Evolutionary conservation across 1,284 basidiomycete genomes (phyloP).

Genomic region (Heterobasidion parviporum): DNA sequence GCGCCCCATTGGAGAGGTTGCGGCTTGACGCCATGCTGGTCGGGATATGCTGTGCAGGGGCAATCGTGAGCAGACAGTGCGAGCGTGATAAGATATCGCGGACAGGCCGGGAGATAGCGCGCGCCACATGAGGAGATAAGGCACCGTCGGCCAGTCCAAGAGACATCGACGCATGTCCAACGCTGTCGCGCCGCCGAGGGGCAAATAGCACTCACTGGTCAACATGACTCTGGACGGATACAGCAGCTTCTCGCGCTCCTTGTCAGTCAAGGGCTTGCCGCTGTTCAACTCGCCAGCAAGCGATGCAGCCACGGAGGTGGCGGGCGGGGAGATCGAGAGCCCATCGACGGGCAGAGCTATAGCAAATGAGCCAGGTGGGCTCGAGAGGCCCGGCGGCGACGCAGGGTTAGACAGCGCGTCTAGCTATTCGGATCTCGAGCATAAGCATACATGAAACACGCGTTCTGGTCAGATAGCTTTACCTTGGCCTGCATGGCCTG

Average conservation of each 20-base stretch:
- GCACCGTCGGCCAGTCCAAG: neutral
- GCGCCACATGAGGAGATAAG: too few species aligned
- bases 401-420: slow-evolving; percentile 24
- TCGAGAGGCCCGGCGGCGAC: slow-evolving; percentile 16
- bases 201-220: slow-evolving; percentile 53
- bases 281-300: slow-evolving; percentile 8
- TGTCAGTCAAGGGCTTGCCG: slow-evolving; percentile 32
- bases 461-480: slow-evolving; percentile 8
- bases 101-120: neutral
- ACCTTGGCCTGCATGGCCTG: slow-evolving; percentile 72
- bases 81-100: neutral
- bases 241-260: slow-evolving; percentile 62
- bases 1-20: slow-evolving; percentile 82
- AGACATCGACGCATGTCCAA: neutral
- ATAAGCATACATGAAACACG: neutral
- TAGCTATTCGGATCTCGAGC: slow-evolving; percentile 19
- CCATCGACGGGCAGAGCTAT: neutral
- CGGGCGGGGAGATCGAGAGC: slow-evolving; percentile 6
- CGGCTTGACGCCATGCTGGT: slow-evolving; percentile 70
- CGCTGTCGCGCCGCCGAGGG: neutral
- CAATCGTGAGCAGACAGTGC: neutral
- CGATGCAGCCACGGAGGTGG: slow-evolving; percentile 14
- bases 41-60: slow-evolving; percentile 50
- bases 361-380: neutral
- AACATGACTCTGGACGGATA: slow-evolving; percentile 75